Evolutionary conservation across 768 basidiomycete genomes (phyloP), one percentile per base, ranked within the genome.

Genomic region (Hemileccinum rubropunctum): DNA sequence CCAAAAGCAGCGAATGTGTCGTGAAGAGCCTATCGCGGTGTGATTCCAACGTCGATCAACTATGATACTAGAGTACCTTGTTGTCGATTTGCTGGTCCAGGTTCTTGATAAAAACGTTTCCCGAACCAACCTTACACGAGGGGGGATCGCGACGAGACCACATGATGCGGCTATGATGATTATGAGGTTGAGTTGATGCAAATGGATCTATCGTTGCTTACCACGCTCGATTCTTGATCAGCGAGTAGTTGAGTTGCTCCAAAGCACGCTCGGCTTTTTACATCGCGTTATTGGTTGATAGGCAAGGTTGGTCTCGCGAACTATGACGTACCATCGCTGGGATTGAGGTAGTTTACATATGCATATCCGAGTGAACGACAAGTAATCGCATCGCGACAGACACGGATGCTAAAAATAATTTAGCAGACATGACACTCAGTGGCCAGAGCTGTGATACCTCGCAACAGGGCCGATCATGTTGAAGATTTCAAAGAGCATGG

Each of bases 91-190:
- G 79, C 72, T 95, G 91, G 63, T 97, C 95, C 59, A 99, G 75
- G 75, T 99, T 99, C 78, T 98, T 99, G 76, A 99, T 98, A 78
- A 99, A 99, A 66, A 99, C 93, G 72, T 99, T 99, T 71, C 97
- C 97, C 76, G 97, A 94, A 57, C 94, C 94, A 57, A 93, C 97
- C 84, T 98, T 98, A 73, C 97, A 91, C 67, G 98, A 84, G 60
- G 94, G 91, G 52, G 97, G 97, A 76, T 98, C 97, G 70, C 97
- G 91, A 81, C 98, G 97, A 65, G 95, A 98, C 95, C 97, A 98
- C 97, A 98, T 99, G 81, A 99, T 99, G 63, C 97, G 92, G 78
- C 90, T 92, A 58, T 49, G 30, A 26, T 6, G 26, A 44, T 36
- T 41, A 42, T 52, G 47, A 51, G 44, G 23, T 48, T 8, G 36